Evolutionary conservation across 2,329 filamentous ascomycete genomes (phyloP).

Genomic region (Fusarium buxicola): DNA sequence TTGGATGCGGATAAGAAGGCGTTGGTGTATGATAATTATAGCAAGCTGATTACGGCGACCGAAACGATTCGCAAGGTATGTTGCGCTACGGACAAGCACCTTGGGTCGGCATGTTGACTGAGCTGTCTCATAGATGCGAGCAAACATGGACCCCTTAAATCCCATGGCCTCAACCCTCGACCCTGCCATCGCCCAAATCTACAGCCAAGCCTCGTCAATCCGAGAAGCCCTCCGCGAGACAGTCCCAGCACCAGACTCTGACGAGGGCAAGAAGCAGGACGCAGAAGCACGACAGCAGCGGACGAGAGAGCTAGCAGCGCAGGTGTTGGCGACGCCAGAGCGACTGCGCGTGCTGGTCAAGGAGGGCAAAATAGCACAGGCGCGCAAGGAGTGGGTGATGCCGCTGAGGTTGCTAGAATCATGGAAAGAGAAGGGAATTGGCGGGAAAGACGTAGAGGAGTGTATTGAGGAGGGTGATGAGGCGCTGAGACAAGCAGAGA

Average conservation of each 20-base stretch:
- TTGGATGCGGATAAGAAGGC: slow-evolving; percentile 97
- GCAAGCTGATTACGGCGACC: slow-evolving; percentile 94
- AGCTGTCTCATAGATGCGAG: slow-evolving; percentile 69
- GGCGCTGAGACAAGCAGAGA: slow-evolving; percentile 50
- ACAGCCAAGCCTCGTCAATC: slow-evolving; percentile 68
- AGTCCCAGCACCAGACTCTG: slow-evolving; percentile 60
- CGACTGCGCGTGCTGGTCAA: slow-evolving; percentile 68
- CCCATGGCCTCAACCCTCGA: slow-evolving; percentile 79
- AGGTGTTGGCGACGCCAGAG: slow-evolving; percentile 71
- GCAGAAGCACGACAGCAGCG: slow-evolving; percentile 50
- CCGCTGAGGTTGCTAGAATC: slow-evolving; percentile 62
- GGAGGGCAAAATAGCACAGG: slow-evolving; percentile 71
- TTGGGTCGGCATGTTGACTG: neutral
- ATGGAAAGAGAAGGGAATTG: slow-evolving; percentile 67
- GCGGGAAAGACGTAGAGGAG: slow-evolving; percentile 65
- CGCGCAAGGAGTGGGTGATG: slow-evolving; percentile 67
- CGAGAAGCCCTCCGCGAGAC: slow-evolving; percentile 62
- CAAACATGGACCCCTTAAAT: slow-evolving; percentile 82
- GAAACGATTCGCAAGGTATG: slow-evolving; percentile 87
- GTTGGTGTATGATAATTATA: slow-evolving; percentile 98
- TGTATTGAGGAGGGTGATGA: slow-evolving; percentile 67
- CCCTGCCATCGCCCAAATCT: slow-evolving; percentile 80
- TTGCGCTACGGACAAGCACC: too few relatives aligned
- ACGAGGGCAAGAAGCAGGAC: slow-evolving; percentile 51
- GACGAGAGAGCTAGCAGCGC: slow-evolving; percentile 68